These are phyloP conservation scores for Davidsoniella virescens DNA, from an alignment of 2,329 filamentous ascomycete species.

Conservation along the genomic window DNA sequence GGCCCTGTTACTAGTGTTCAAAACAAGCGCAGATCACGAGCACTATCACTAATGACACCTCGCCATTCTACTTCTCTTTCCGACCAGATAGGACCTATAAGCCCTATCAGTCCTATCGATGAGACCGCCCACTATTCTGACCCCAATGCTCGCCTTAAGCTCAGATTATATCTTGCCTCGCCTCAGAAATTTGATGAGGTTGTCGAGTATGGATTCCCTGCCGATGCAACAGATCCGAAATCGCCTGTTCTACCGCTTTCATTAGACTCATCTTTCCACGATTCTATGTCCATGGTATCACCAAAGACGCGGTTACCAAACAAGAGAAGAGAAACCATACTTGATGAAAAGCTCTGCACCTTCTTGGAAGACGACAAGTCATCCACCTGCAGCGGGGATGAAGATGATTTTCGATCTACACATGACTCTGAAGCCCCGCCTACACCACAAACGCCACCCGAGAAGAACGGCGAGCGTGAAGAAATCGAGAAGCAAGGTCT, in stretches of 20 bases:
- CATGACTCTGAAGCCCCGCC: conserved; percentile 43
- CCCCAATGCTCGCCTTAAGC: conserved; percentile 70
- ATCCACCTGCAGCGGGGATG: conserved; percentile 30
- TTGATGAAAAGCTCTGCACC: conserved; percentile 11
- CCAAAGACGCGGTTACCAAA: conserved; percentile 15
- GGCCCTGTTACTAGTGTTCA: conserved; percentile 19
- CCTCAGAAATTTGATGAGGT: conserved; percentile 93
- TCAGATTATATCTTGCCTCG: conserved; percentile 72
- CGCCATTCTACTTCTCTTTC: conserved; percentile 15
- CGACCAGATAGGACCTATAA: conserved; percentile 6
- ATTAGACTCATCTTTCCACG: conserved; percentile 1
- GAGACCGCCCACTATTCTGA: conserved; percentile 77
- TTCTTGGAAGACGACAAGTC: conserved; percentile 28
- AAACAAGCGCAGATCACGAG: conserved; percentile 35
- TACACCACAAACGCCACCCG: conserved; percentile 29
- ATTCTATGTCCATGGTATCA: conserved; percentile 8
- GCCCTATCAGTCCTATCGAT: conserved; percentile 35
- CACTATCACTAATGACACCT: conserved; percentile 36
- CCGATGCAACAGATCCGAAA: conserved; percentile 22
- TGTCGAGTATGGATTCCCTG: conserved; percentile 82
- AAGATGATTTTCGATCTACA: conserved; percentile 32
- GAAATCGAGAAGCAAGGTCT: conserved; percentile 24
- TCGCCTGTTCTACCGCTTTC: conserved; percentile 13
- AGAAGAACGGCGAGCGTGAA: background rate
- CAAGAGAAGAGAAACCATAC: conserved; percentile 19